Base-by-base conservation (phyloP, 352 stramenopile genomes). In the Globisporangium polare region DNA sequence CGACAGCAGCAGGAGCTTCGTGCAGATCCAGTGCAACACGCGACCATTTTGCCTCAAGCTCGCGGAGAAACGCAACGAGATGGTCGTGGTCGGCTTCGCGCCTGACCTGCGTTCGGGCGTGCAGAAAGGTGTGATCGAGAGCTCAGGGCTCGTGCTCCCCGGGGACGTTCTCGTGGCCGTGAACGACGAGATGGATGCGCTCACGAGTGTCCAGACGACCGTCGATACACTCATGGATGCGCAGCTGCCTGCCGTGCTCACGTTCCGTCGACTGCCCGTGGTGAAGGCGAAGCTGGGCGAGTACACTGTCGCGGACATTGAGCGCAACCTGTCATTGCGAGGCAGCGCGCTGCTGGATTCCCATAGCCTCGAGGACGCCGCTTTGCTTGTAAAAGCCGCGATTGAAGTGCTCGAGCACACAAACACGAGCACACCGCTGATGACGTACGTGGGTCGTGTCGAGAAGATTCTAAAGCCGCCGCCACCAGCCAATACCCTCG, bases 91-190 rank as follows among this genome's bases (percentile, higher is more conserved):
- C 24, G 66, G 72, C 5, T 88, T 89, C 57, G 67, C 72, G 1
- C 69, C 62, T 3, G 72, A 78, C 53, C 54, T 66, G 15, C 60
- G 50, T 13, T 51, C 53, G 4, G 54, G 55, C 20, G 63, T 67
- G 17, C 55, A 45, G 0, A 60, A 67, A 8, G 77, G 75, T 20
- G 65, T 68, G 24, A 46, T 88, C 12, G 80, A 89, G 63, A 61
- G 50, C 27, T 75, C 72, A 5, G 70, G 72, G 0, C 60, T 77
- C 2, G 73, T 90, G 12, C 71, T 80, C 2, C 43, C 68, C 18
- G 78, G 80, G 1, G 83, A 92, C 52, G 63, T 86, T n/a, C 61
- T 92, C 9, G 69, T 88, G n/a, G 75, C 66, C 5, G 76, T 92
- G 4, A 86, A 89, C 59, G 71, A 76, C 31, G 67, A 86, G 17